Evolutionary conservation across 176 grass and related monocot species (phyloP), one percentile per base, ranked within the genome.

Genomic region (Lolium multiflorum): DNA sequence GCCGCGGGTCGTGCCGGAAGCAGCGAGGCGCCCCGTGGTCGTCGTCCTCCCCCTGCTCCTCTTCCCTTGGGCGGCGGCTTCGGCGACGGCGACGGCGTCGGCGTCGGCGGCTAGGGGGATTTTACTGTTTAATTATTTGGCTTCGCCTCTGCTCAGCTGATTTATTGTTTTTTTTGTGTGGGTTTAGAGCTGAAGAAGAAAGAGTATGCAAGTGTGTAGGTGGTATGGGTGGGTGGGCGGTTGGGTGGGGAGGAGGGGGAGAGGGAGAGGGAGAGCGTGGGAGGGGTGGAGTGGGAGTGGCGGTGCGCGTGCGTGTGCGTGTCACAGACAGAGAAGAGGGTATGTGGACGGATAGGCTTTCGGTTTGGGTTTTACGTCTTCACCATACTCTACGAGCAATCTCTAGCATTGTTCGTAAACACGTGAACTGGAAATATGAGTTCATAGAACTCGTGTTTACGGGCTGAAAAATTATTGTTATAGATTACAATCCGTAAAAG

Each of bases 321-420:
- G 41, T 43, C 39, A 41, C 39, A 41, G 41, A 7, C 41, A 22
- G 48, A 46, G 18, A 20, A 1, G 18, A 0, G 15, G 75, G 37
- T 59, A 64, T 74, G 85, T 87, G 78, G 85, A 87, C 44, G 9
- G 68, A 26, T 5, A 44, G 58, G 57, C 58, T 57, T 57, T 57
- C 20, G 52, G n/a, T n/a, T n/a, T n/a, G n/a, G n/a, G n/a, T n/a
- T n/a, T n/a, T n/a, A n/a, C n/a, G n/a, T n/a, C n/a, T n/a, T n/a
- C n/a, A n/a, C n/a, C n/a, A n/a, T n/a, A n/a, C 52, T 17, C 2
- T 1, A 2, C 28, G 28, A 1, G 2, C 28, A 2, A 31, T 31
- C 28, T 2, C 28, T n/a, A n/a, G n/a, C n/a, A n/a, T n/a, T n/a
- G n/a, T n/a, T n/a, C n/a, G n/a, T n/a, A n/a, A n/a, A n/a, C n/a